Evolutionary conservation across 2,329 filamentous ascomycete species (phyloP).

Genomic region (Alternaria rosae): DNA sequence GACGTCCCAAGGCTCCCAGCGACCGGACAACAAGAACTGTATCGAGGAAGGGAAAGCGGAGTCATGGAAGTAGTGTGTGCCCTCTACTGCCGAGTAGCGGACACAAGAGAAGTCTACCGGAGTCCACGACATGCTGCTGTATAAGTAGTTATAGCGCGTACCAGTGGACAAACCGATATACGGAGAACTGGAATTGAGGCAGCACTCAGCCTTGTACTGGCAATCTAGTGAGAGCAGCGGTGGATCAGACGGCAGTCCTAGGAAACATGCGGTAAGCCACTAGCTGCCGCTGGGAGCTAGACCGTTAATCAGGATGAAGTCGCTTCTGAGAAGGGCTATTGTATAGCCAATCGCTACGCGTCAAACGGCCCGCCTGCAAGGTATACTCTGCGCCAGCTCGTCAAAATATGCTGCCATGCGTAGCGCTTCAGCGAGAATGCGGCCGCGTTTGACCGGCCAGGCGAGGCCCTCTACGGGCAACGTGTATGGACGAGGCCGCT

Average conservation of each 20-base stretch:
- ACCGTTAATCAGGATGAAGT: slow-evolving; percentile 23
- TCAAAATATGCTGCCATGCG: slow-evolving; percentile 10
- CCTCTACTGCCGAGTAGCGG: slow-evolving; percentile 39
- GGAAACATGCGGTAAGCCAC: slow-evolving; percentile 22
- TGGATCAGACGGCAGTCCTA: slow-evolving; percentile 19
- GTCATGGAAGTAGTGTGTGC: slow-evolving; percentile 44
- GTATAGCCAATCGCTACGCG: slow-evolving; percentile 19
- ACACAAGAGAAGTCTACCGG: slow-evolving; percentile 38
- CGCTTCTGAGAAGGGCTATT: slow-evolving; percentile 5
- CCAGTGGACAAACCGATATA: neutral
- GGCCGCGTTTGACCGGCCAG: slow-evolving; percentile 18
- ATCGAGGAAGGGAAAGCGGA: slow-evolving; percentile 34
- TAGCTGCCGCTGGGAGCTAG: slow-evolving; percentile 17
- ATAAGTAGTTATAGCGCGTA: neutral
- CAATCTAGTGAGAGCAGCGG: slow-evolving; percentile 15
- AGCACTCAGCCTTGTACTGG: slow-evolving; percentile 10
- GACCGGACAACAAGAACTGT: slow-evolving; percentile 40
- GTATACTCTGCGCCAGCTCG: slow-evolving; percentile 18
- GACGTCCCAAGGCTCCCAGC: slow-evolving; percentile 44
- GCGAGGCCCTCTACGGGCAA: slow-evolving; percentile 1
- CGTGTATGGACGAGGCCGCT: slow-evolving; percentile 4
- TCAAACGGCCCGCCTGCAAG: slow-evolving; percentile 22
- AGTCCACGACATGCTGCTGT: slow-evolving; percentile 37
- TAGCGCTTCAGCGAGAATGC: slow-evolving; percentile 11
- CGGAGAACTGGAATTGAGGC: slow-evolving; percentile 5